Conservation (phyloP, 768 basidiomycete genomes). For the Floccularia luteovirens region DNA sequence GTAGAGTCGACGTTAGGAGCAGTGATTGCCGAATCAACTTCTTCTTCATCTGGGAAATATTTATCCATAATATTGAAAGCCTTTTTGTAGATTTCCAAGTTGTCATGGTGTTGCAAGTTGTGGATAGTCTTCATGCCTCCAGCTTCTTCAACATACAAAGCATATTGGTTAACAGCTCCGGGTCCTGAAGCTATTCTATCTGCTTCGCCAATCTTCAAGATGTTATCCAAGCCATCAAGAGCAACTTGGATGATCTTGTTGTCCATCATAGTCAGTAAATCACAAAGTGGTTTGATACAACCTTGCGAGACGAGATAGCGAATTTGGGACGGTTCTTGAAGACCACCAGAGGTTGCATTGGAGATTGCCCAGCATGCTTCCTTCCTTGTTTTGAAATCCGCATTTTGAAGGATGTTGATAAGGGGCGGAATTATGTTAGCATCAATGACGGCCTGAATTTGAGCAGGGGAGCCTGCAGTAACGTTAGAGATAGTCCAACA, state of each 20-base stretch:
- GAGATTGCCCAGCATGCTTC: constrained; percentile 99
- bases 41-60: constrained; percentile 98
- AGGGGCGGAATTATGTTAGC: constrained; percentile 97
- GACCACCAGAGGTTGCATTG: constrained; percentile 96
- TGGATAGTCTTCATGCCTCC: constrained; percentile 99
- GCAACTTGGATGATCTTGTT: constrained; percentile 99
- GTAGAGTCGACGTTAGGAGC: constrained; percentile 70
- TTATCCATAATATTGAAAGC: constrained; percentile 98
- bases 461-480: constrained; percentile 93
- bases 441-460: constrained; percentile 96
- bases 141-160: constrained; percentile 92
- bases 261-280: constrained; percentile 95
- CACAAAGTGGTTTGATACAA: constrained; percentile 97
- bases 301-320: constrained; percentile 97
- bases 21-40: constrained; percentile 74
- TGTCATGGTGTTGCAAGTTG: constrained; percentile 98
- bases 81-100: constrained; percentile 99
- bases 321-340: constrained; percentile 95
- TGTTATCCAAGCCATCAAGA: constrained; percentile 96
- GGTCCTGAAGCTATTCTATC: constrained; percentile 82
- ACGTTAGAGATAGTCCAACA: constrained; percentile 99
- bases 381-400: constrained; percentile 99
- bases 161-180: constrained; percentile 87
- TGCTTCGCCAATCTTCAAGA: constrained; percentile 94
- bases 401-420: constrained; percentile 95